Base-by-base conservation (phyloP, 805 yeast genomes). In the Monosporozyma aerobia region DNA sequence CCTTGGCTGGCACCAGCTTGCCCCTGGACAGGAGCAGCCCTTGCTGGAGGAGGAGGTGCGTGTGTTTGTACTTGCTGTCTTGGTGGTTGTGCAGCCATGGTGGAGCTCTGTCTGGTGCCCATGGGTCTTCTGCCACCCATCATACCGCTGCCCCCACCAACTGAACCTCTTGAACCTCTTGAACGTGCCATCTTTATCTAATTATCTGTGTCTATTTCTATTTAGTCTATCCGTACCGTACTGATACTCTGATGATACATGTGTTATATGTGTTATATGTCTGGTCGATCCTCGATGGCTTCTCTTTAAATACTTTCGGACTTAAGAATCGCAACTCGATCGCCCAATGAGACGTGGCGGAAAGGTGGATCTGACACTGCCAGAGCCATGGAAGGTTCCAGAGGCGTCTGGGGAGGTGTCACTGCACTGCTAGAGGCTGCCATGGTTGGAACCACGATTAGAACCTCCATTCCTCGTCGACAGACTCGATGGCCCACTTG, bases 401-500 rank as follows among this genome's bases (percentile, higher is more conserved):
- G 19, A 19, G 19, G 19, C 19, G 19, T 19, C 19, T 19, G 19
- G 19, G 19, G 19, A 19, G 19, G 19, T 2, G 19, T 19, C 19
- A 19, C 19, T 19, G 19, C 19, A 19, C 19, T 19, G 19, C 19
- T 19, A 19, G 19, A 19, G 19, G 19, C 19, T 19, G 19, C 19
- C 19, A 19, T 19, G 19, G 19, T 19, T 19, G 19, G 19, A 19
- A 19, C n/a, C 41, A 16, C 3, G 49, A 3, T 60, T 69, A 90
- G 64, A 90, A 90, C 59, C 80, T 77, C 98, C 98, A 90, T 61
- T 87, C 72, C 58, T 80, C 89, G 65, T 86, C 97, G 3, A 83
- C 90, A 51, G 90, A 82, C 68, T 90, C 95, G 51, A 92, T 85
- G 32, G 98, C 98, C 98, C 98, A 92, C 47, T 80, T 83, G 72